Base-by-base conservation (phyloP, 192 early-diverging fungal species). In the Backusella psychrophila region DNA sequence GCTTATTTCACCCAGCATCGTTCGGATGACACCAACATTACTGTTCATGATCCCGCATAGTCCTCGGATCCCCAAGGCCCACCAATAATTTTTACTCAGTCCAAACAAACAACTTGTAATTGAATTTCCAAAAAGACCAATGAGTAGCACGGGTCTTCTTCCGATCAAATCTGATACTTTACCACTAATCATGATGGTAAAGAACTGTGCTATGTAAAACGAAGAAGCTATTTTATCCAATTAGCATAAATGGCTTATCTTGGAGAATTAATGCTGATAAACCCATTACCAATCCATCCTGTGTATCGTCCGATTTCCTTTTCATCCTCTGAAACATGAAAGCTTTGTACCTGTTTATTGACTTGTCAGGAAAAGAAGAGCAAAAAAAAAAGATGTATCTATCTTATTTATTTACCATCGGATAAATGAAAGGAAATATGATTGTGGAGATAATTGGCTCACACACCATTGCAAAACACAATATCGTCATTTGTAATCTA, bases 361-460 rank as follows among this genome's bases (percentile, higher is more conserved):
- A 39, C 38, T 56, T 59, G 23, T 59, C 21, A 56, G 31, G 31
- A 33, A 33, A 33, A 33, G 31, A 33, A 23, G 19, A 56, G 3
- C 4, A 65, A 12, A 8, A 65, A 17, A 26, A 11, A 39, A 39
- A 11, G 11, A 33, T 39, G 2, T 3, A 39, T 39, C 1, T 12
- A 39, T 11, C 3, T 11, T 39, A 39, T 39, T 39, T 39, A 12
- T 26, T 33, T 77, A 91, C 90, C 91, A 93, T 92, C 71, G 94
- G 93, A 76, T 95, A 96, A 5, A 94, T 89, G 78, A 97, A 97
- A 8, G 94, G 94, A 71, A 95, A 89, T 42, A 93, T 75, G 35
- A 94, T 87, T 14, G 89, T 86, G 29, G 89, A 90, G 52, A 90
- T 89, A 66, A 93, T 79, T 15, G 93, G 93, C 74, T 94, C 93